Percentiles rank a stretch among this genome's conserved stretches.
Evolutionary conservation across 345 rosid genomes (phyloP).

Genomic region (Brassica juncea): DNA sequence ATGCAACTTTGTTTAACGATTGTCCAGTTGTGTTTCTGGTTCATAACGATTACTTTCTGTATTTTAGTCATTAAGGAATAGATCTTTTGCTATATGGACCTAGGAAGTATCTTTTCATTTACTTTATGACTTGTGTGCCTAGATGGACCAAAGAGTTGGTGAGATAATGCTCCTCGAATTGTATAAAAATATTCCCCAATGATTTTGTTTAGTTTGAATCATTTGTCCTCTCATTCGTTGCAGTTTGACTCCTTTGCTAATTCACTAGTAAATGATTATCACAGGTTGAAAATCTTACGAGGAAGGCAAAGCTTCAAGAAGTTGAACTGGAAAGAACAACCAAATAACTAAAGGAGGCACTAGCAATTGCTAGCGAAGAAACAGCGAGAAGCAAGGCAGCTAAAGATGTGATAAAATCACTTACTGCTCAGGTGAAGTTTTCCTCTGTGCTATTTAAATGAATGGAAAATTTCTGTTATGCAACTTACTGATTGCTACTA

Average conservation of each 20-base stretch:
- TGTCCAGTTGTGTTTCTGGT: not conserved
- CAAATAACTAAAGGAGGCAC: conserved; percentile 85
- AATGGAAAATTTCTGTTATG: not conserved
- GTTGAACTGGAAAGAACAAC: conserved; percentile 84
- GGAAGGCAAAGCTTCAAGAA: conserved; percentile 85
- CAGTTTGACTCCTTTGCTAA: conserved; percentile 14
- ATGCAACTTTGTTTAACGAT: not conserved
- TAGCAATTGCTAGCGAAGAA: conserved; percentile 85
- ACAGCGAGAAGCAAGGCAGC: conserved; percentile 94
- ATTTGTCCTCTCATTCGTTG: not conserved
- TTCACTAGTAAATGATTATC: conserved; percentile 8
- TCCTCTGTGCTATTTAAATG: not conserved
- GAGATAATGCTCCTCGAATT: not conserved
- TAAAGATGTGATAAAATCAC: conserved; percentile 97
- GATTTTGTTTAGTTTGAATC: too few species aligned
- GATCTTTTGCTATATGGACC: not conserved
- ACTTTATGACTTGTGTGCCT: not conserved
- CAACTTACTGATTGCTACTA: not conserved
- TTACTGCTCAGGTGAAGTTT: conserved; percentile 57
- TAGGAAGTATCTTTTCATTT: too few species aligned
- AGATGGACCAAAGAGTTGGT: not conserved
- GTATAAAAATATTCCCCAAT: too few species aligned
- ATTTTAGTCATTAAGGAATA: not conserved
- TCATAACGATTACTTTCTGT: not conserved
- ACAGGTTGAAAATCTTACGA: conserved; percentile 86